These are phyloP conservation scores for Tilletia setariae DNA, from an alignment of 1,284 basidiomycete genomes.

Conservation along the genomic window DNA sequence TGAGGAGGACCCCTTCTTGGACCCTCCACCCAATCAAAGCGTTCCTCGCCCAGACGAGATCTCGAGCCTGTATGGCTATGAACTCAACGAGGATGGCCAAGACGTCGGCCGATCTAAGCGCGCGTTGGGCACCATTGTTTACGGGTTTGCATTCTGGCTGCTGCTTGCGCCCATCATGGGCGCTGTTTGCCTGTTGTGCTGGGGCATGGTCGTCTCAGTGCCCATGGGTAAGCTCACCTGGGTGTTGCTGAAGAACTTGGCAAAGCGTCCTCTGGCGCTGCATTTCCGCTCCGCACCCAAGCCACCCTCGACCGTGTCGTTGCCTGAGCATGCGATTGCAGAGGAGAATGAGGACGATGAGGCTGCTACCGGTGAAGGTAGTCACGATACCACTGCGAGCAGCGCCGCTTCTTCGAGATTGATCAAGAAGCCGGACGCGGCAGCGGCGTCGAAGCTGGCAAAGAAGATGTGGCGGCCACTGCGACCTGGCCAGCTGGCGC, in stretches of 20 bases:
- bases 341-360: constrained; percentile 32
- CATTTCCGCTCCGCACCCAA: constrained; percentile 70
- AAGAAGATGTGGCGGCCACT: constrained; percentile 44
- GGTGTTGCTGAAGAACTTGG: constrained; percentile 82
- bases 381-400: constrained; percentile 48
- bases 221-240: constrained; percentile 98
- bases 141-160: constrained; percentile 69
- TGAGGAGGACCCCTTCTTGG: constrained; percentile 19
- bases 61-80: constrained; percentile 43
- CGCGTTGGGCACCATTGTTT: constrained; percentile 37
- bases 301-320: constrained; percentile 16
- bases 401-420: constrained; percentile 70
- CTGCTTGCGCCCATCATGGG: constrained; percentile 82
- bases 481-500: constrained; percentile 55
- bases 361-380: neutral
- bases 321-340: constrained; percentile 17
- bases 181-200: constrained; percentile 69
- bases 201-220: constrained; percentile 87
- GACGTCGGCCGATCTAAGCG: constrained; percentile 41
- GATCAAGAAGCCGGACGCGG: constrained; percentile 61
- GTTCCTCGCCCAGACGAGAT: constrained; percentile 14
- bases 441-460: constrained; percentile 14
- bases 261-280: constrained; percentile 75
- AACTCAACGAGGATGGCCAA: constrained; percentile 38
- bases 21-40: constrained; percentile 16